Conservation (phyloP, 1,284 basidiomycete species). For the Cutaneotrichosporon cavernicola region DNA sequence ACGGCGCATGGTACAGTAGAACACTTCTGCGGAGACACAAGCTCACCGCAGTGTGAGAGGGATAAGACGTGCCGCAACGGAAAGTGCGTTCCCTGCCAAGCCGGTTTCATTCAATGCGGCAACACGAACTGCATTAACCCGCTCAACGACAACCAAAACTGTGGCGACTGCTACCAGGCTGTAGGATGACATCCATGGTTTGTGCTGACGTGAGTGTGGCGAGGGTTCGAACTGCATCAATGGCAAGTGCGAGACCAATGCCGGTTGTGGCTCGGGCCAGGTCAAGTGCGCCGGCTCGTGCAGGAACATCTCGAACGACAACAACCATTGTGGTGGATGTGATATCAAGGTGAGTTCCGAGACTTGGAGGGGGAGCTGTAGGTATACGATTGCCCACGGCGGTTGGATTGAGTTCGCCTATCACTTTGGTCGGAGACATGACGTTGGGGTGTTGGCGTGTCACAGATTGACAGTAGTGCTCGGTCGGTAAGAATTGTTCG, state of each 20-base stretch:
- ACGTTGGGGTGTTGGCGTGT: background rate
- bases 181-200: background rate
- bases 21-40: too few species aligned
- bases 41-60: background rate
- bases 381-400: background rate
- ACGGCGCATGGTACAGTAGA: too few species aligned
- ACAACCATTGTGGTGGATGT: background rate
- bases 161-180: background rate
- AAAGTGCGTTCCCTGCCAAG: background rate
- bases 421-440: background rate
- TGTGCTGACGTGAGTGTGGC: background rate
- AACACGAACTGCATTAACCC: background rate
- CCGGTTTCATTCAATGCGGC: background rate
- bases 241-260: background rate
- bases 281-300: background rate
- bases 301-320: background rate
- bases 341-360: background rate
- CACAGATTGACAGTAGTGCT: background rate
- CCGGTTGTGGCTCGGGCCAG: slow-evolving; percentile 1
- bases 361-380: background rate
- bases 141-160: background rate
- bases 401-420: too few species aligned
- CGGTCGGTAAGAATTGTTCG: background rate
- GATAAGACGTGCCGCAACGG: background rate
- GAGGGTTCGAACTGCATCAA: slow-evolving; percentile 1